Conservation (phyloP, 1,284 basidiomycete species). For the Cryptococcus wingfieldii region DNA sequence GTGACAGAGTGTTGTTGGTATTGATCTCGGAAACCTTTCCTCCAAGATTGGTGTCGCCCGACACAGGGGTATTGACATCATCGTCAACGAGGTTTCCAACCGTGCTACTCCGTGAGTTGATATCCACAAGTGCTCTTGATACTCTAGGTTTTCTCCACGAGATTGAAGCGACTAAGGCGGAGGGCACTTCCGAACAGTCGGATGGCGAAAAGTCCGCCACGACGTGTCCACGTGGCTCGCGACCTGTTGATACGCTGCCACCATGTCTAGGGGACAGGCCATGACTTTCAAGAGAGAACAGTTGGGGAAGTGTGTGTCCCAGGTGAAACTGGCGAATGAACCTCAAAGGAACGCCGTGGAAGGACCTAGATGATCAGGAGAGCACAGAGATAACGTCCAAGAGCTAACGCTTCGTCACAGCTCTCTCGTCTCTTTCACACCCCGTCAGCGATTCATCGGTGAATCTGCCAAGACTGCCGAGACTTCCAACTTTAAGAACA, state of each 20-base stretch:
- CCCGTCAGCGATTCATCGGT: constrained; percentile 80
- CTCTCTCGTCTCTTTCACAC: constrained; percentile 86
- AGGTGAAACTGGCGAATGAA: too few relatives aligned
- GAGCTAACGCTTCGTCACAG: constrained; percentile 48
- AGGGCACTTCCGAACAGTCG: too few relatives aligned
- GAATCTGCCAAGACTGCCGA: constrained; percentile 93
- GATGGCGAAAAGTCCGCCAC: too few relatives aligned
- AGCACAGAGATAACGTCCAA: background rate
- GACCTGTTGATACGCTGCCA: too few relatives aligned
- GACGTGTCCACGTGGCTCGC: too few relatives aligned
- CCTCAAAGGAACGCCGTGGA: too few relatives aligned
- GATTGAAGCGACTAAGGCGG: too few relatives aligned
- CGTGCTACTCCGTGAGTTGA: constrained; percentile 76
- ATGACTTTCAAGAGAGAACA: too few relatives aligned
- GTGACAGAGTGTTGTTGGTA: constrained; percentile 68
- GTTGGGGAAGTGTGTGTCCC: too few relatives aligned
- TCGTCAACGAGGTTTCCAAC: constrained; percentile 92
- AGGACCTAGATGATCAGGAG: too few relatives aligned
- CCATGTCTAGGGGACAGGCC: too few relatives aligned
- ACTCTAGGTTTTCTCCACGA: background rate
- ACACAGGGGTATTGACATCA: constrained; percentile 90
- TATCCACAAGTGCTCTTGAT: background rate
- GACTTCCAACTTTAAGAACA: constrained; percentile 96
- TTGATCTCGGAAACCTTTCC: constrained; percentile 83
- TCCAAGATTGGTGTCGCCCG: constrained; percentile 93